These are phyloP conservation scores for Arachnopeziza araneosa DNA, from an alignment of 2,329 filamentous ascomycete species.

Conservation along the genomic window DNA sequence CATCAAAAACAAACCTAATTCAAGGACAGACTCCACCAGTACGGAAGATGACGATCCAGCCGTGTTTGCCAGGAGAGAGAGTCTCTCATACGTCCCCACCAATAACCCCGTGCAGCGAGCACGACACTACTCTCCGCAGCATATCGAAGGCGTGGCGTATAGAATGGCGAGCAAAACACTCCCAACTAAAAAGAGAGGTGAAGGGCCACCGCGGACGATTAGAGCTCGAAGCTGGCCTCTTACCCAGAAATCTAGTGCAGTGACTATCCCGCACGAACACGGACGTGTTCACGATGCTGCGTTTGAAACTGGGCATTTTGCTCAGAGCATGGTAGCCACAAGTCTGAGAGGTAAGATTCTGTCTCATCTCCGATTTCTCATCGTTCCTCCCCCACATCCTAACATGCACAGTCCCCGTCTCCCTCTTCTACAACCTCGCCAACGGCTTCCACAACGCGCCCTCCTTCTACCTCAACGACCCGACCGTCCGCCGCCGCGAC, in stretches of 20 bases:
- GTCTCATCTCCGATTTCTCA: not conserved
- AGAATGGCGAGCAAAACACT: slow-evolving; percentile 17
- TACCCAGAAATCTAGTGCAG: not conserved
- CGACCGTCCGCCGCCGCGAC: slow-evolving; percentile 50
- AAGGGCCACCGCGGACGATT: not conserved
- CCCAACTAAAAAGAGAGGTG: not conserved
- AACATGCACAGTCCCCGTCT: slow-evolving; percentile 13
- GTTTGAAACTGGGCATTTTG: slow-evolving; percentile 19
- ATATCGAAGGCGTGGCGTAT: slow-evolving; percentile 18
- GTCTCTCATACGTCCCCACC: slow-evolving; percentile 7
- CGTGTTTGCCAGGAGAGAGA: not conserved
- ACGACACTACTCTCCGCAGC: slow-evolving; percentile 10
- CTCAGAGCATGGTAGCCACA: slow-evolving; percentile 9
- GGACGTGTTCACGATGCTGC: slow-evolving; percentile 14
- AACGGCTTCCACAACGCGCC: slow-evolving; percentile 66
- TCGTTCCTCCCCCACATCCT: not conserved
- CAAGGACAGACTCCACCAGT: not conserved
- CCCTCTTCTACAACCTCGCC: slow-evolving; percentile 55
- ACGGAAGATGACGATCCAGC: not conserved
- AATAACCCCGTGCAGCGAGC: slow-evolving; percentile 15
- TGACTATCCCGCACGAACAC: slow-evolving; percentile 7
- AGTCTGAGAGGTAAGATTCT: slow-evolving; percentile 11
- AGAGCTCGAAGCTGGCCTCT: not conserved
- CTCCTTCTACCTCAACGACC: slow-evolving; percentile 57
- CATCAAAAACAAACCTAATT: slow-evolving; percentile 1